Conservation (phyloP, 345 rosid species). For the Linum trigynum region DNA sequence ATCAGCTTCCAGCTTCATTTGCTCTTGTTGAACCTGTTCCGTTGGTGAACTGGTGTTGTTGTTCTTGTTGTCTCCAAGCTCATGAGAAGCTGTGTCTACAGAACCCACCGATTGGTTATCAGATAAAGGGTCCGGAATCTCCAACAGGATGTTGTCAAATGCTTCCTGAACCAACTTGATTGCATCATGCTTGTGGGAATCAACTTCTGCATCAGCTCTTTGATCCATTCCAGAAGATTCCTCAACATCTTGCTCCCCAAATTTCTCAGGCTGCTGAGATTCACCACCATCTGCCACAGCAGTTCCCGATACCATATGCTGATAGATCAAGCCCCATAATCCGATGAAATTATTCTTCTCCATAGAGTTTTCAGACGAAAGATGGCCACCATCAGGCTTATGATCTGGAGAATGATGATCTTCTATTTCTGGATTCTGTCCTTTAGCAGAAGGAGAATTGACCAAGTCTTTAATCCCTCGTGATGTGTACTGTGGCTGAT, state of each 20-base stretch:
- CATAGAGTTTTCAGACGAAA: constrained; percentile 16
- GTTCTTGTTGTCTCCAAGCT: neutral
- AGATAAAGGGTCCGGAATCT: constrained; percentile 49
- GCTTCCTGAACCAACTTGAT: constrained; percentile 71
- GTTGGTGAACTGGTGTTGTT: neutral
- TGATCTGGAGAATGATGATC: constrained; percentile 4
- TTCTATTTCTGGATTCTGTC: too few relatives aligned
- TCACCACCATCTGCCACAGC: constrained; percentile 32
- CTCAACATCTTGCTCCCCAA: constrained; percentile 19
- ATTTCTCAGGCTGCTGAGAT: constrained; percentile 20
- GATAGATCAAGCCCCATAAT: constrained; percentile 68
- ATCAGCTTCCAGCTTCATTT: constrained; percentile 11
- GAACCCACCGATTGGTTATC: constrained; percentile 39
- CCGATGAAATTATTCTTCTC: constrained; percentile 46
- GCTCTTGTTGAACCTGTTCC: constrained; percentile 7
- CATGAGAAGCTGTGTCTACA: constrained; percentile 21
- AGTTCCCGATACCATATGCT: constrained; percentile 57
- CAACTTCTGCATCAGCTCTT: constrained; percentile 20
- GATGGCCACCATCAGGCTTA: constrained; percentile 12
- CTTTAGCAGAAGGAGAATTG: neutral
- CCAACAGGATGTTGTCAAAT: constrained; percentile 66
- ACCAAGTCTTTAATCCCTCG: neutral
- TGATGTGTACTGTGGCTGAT: too few relatives aligned
- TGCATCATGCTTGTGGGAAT: constrained; percentile 41
- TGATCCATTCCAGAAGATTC: constrained; percentile 11